Conservation (phyloP, 2,329 filamentous ascomycete species). For the Aureobasidium sp. region DNA sequence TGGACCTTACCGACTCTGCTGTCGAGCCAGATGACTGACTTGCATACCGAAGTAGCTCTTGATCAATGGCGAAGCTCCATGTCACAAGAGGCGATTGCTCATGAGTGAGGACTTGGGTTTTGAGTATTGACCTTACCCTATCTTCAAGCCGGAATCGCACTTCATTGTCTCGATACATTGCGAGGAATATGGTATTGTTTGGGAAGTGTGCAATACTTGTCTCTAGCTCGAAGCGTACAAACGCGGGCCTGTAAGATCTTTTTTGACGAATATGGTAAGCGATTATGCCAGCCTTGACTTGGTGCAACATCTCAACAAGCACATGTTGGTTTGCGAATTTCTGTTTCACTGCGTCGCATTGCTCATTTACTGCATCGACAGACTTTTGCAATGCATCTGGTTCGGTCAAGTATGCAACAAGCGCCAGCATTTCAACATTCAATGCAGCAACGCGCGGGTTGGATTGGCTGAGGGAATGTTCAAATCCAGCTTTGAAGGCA, state of each 20-base stretch:
- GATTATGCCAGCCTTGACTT: constrained; percentile 60
- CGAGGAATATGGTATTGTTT: constrained; percentile 67
- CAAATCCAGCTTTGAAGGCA: constrained; percentile 45
- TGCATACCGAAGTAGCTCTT: constrained; percentile 43
- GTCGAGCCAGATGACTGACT: constrained; percentile 24
- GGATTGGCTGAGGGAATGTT: constrained; percentile 49
- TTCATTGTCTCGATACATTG: constrained; percentile 67
- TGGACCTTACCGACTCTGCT: constrained; percentile 34
- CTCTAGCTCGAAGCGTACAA: constrained; percentile 56
- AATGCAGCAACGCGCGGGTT: constrained; percentile 44
- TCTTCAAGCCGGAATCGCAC: constrained; percentile 66
- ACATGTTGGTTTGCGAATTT: background rate
- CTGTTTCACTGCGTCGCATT: constrained; percentile 35
- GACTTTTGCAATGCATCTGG: constrained; percentile 29
- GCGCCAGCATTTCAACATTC: constrained; percentile 54
- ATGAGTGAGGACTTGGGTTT: constrained; percentile 30
- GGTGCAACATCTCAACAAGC: constrained; percentile 55
- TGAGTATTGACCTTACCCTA: constrained; percentile 61
- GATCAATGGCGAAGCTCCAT: constrained; percentile 49
- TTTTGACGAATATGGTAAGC: constrained; percentile 56
- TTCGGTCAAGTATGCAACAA: constrained; percentile 60
- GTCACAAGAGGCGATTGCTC: constrained; percentile 36
- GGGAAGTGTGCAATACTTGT: constrained; percentile 61
- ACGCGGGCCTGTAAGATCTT: constrained; percentile 59
- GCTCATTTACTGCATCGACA: constrained; percentile 32